Conservation (phyloP, 169 alveolate species). For the Cryptosporidium parvum region DNA sequence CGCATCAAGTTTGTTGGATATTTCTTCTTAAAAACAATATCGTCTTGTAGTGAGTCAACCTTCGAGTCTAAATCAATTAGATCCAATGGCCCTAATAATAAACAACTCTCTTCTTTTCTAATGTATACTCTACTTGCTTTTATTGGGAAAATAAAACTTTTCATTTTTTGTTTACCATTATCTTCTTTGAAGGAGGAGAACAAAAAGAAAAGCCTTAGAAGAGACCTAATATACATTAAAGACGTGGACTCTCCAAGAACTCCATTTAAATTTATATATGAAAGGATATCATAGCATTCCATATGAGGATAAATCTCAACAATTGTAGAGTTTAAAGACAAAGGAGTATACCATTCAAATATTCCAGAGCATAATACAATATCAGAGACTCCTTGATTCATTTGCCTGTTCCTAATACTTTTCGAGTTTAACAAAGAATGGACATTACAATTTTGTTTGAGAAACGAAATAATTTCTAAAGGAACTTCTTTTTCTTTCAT, state of each 20-base stretch:
- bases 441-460: conserved; percentile 32
- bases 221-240: conserved; percentile 50
- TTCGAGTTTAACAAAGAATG: neutral
- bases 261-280: conserved; percentile 51
- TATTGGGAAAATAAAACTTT: conserved; percentile 35
- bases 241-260: conserved; percentile 44
- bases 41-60: conserved; percentile 2
- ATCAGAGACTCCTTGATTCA: conserved; percentile 44
- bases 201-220: conserved; percentile 22
- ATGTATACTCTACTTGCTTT: conserved; percentile 63
- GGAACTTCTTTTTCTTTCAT: conserved; percentile 24
- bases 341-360: conserved; percentile 72
- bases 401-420: conserved; percentile 18
- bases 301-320: conserved; percentile 49
- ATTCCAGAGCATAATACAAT: conserved; percentile 33
- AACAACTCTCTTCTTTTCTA: conserved; percentile 56
- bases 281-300: conserved; percentile 51
- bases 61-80: neutral
- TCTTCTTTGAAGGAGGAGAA: conserved; percentile 4
- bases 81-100: conserved; percentile 57
- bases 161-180: neutral
- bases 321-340: conserved; percentile 33
- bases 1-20: conserved; percentile 54
- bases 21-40: neutral
- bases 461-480: neutral